Evolutionary conservation across 2,329 filamentous ascomycete genomes (phyloP).

Genomic region (Fusarium brevicatenulatum): DNA sequence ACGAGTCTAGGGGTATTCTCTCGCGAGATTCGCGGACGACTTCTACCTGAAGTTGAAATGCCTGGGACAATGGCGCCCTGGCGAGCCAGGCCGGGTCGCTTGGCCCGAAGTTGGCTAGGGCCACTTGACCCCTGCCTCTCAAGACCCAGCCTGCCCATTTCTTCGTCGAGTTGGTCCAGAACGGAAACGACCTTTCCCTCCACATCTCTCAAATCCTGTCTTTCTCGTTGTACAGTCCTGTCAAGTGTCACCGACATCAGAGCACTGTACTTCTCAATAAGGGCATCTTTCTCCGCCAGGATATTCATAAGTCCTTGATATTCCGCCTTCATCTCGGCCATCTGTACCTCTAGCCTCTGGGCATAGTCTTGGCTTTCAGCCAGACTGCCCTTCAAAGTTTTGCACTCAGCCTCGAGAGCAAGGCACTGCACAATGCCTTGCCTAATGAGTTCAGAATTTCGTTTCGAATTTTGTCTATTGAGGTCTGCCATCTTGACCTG

Average conservation of each 20-base stretch:
- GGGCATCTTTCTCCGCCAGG: not conserved
- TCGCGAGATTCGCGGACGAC: not conserved
- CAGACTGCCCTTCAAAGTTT: rapidly evolving
- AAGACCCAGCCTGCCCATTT: rapidly evolving
- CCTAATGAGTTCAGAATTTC: not conserved
- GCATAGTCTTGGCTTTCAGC: rapidly evolving
- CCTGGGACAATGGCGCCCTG: not conserved
- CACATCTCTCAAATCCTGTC: rapidly evolving
- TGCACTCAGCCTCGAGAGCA: not conserved
- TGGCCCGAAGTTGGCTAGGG: too few species aligned
- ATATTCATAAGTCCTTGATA: not conserved
- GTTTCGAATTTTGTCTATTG: rapidly evolving
- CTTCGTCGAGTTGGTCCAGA: not conserved
- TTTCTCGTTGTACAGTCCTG: rapidly evolving
- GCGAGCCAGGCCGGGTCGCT: rapidly evolving
- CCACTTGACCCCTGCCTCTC: too few species aligned
- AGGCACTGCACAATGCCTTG: not conserved
- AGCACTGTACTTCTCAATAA: rapidly evolving
- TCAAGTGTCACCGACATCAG: rapidly evolving
- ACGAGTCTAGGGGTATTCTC: not conserved
- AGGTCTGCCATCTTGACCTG: not conserved
- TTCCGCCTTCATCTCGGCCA: rapidly evolving
- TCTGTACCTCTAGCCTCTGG: not conserved
- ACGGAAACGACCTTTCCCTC: rapidly evolving
- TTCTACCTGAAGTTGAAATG: not conserved